Conservation (phyloP, 2,329 filamentous ascomycete genomes). For the Botrytis medusae region DNA sequence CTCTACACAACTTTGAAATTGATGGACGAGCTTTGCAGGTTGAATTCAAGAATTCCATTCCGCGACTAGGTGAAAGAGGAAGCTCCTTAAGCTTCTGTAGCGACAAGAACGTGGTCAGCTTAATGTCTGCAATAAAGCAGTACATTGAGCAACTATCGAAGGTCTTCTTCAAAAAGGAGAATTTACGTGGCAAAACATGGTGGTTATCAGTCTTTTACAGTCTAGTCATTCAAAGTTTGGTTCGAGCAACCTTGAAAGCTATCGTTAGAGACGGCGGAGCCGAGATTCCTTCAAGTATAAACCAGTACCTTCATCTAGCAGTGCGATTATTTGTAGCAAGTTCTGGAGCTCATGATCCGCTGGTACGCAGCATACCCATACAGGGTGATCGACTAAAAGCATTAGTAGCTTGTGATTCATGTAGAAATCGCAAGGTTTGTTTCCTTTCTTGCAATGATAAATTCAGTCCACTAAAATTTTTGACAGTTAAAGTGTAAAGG, state of each 20-base stretch:
- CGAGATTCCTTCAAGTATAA: background rate
- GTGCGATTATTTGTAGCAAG: background rate
- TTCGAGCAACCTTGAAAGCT: background rate
- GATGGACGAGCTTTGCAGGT: constrained; percentile 92
- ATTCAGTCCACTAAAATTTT: background rate
- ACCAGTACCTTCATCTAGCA: background rate
- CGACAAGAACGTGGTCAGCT: background rate
- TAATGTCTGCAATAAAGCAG: background rate
- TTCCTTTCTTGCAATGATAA: background rate
- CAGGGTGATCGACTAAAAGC: background rate
- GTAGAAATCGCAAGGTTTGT: background rate
- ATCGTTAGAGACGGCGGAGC: background rate
- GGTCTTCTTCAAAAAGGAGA: background rate
- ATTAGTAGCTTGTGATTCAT: background rate
- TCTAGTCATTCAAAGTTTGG: background rate
- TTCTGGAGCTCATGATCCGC: background rate
- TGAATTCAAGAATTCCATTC: constrained; percentile 81
- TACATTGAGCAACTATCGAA: background rate
- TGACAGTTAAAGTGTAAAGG: background rate
- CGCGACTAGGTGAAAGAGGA: background rate
- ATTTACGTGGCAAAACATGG: background rate
- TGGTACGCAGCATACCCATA: background rate
- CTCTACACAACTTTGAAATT: constrained; percentile 92
- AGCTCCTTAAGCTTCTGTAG: background rate
- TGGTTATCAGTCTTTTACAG: background rate